These are phyloP conservation scores for Xerophyta viscosa DNA, from an alignment of 106 monocot species.

Conservation along the genomic window DNA sequence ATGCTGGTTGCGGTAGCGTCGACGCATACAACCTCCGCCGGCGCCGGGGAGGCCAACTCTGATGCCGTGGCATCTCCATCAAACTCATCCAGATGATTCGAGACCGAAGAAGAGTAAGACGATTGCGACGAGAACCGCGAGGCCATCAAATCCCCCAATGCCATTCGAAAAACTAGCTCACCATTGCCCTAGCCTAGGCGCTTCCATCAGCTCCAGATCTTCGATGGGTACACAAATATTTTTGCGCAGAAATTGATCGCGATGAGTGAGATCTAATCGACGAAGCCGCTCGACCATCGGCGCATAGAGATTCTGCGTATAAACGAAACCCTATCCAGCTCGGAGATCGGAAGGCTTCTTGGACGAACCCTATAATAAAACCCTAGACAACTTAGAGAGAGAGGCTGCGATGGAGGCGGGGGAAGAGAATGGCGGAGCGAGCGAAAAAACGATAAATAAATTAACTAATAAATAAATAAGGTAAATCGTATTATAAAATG, in stretches of 20 bases:
- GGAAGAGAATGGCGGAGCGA: slow-evolving; percentile 13
- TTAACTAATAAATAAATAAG: no score
- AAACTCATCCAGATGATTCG: no score
- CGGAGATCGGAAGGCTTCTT: slow-evolving; percentile 16
- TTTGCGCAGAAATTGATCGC: no score
- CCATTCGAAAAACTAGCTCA: slow-evolving; percentile 60
- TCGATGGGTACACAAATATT: no score
- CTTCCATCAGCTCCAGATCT: no score
- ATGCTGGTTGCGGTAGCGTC: slow-evolving; percentile 41
- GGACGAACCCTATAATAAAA: slow-evolving; percentile 23
- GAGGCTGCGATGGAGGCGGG: slow-evolving; percentile 18
- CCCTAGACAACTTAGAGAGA: not conserved
- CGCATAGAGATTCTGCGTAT: no score
- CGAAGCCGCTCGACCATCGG: no score
- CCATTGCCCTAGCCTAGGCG: slow-evolving; percentile 14
- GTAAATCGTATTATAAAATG: no score
- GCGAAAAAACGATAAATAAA: slow-evolving; percentile 4
- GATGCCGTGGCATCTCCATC: slow-evolving; percentile 26
- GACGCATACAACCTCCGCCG: slow-evolving; percentile 12
- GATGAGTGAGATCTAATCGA: no score
- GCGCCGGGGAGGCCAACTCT: no score
- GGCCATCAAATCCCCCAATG: slow-evolving; percentile 90
- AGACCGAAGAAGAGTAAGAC: slow-evolving; percentile 29
- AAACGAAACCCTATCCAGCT: no score
- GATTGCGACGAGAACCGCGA: slow-evolving; percentile 38